Conservation (phyloP, 441 rosid genomes). For the Eruca vesicaria region DNA sequence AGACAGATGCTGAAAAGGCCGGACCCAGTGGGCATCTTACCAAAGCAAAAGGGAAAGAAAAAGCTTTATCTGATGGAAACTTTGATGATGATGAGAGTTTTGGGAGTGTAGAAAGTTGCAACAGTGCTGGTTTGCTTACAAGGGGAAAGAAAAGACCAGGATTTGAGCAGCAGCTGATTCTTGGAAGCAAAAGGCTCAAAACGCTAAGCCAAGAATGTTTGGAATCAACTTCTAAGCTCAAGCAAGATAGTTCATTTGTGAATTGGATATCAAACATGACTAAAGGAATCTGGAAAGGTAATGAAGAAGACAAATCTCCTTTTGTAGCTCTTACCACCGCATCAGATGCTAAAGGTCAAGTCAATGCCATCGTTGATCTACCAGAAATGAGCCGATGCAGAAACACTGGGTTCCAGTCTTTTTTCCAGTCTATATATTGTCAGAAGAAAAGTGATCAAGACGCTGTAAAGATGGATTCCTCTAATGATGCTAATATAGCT, state of each 20-base stretch:
- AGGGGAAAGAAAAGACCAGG: slow-evolving; percentile 50
- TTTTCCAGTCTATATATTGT: slow-evolving; percentile 70
- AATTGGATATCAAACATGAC: slow-evolving; percentile 92
- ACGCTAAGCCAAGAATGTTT: slow-evolving; percentile 46
- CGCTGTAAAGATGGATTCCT: slow-evolving; percentile 31
- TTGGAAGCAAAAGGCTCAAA: slow-evolving; percentile 61
- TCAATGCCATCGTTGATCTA: not conserved
- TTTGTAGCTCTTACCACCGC: slow-evolving; percentile 39
- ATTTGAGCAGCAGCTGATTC: slow-evolving; percentile 52
- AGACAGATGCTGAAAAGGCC: slow-evolving; percentile 12
- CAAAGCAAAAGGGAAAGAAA: slow-evolving; percentile 54
- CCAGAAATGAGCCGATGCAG: slow-evolving; percentile 27
- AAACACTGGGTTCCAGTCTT: slow-evolving; percentile 66
- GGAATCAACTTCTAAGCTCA: slow-evolving; percentile 47
- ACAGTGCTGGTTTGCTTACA: slow-evolving; percentile 47
- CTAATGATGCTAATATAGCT: slow-evolving; percentile 41
- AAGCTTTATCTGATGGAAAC: slow-evolving; percentile 56
- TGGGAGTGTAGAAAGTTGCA: slow-evolving; percentile 91
- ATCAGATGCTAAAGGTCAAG: slow-evolving; percentile 30
- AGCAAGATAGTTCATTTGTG: slow-evolving; percentile 82
- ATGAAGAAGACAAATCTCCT: slow-evolving; percentile 39
- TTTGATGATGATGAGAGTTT: slow-evolving; percentile 43
- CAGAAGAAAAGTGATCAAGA: slow-evolving; percentile 42
- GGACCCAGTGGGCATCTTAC: slow-evolving; percentile 32
- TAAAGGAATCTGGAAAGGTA: slow-evolving; percentile 58